Evolutionary conservation across 208 protist genomes (phyloP).

Genomic region (Wallacemonas sp.): DNA sequence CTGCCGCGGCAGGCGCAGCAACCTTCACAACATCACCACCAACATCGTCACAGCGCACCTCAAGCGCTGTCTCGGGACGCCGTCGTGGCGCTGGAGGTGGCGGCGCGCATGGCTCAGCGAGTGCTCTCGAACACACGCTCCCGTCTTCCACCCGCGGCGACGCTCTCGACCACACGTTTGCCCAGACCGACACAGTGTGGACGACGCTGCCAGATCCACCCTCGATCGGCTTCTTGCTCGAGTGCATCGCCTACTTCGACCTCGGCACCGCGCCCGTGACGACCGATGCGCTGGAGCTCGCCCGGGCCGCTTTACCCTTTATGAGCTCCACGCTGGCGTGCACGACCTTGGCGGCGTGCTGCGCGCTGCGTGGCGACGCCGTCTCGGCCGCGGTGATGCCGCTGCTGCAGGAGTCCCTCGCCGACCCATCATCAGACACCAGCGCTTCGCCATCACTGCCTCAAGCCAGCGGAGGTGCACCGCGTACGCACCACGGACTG

Average conservation of each 20-base stretch:
- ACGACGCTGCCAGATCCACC: constrained; percentile 36
- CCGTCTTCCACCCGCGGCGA: constrained; percentile 12
- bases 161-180: constrained; percentile 1
- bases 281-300: constrained; percentile 55
- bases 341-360: constrained; percentile 67
- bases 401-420: constrained; percentile 47
- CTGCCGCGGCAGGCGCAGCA: not conserved
- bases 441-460: too few species aligned
- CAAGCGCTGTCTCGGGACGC: not conserved
- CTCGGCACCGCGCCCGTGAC: constrained; percentile 56
- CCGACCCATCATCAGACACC: not conserved
- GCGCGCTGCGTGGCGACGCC: constrained; percentile 59
- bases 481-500: constrained; percentile 11
- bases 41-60: too few species aligned
- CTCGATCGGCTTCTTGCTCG: constrained; percentile 59
- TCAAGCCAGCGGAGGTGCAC: too few species aligned
- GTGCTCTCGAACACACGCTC: too few species aligned
- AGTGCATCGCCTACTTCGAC: constrained; percentile 80
- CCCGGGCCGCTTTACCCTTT: constrained; percentile 40
- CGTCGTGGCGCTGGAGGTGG: not conserved
- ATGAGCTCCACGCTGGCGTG: constrained; percentile 61
- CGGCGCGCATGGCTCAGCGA: not conserved
- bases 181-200: not conserved
- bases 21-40: too few species aligned
- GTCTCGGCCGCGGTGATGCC: constrained; percentile 48